Evolutionary conservation across 768 basidiomycete species (phyloP).

Genomic region (Lactifluus subvellereus): DNA sequence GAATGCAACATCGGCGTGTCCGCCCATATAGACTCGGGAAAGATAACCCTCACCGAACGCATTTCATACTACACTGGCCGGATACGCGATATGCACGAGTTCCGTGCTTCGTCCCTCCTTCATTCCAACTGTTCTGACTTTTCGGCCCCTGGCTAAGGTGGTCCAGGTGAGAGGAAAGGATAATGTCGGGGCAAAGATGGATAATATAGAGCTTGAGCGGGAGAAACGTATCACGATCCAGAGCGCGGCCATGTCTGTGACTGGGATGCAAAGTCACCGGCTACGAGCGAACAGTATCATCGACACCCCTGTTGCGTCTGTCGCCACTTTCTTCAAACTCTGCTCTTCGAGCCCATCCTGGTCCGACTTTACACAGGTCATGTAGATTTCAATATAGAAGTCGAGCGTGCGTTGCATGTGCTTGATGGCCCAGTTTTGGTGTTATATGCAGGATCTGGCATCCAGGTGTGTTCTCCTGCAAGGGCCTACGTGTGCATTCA

Average conservation of each 20-base stretch:
- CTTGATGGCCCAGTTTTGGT: too few species aligned
- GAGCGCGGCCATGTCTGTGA: conserved; percentile 58
- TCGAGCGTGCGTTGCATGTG: conserved; percentile 93
- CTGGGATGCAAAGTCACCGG: conserved; percentile 71
- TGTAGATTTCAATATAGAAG: conserved; percentile 99
- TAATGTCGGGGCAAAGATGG: conserved; percentile 98
- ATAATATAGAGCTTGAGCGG: conserved; percentile 91
- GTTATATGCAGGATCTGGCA: too few species aligned
- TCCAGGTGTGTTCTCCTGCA: too few species aligned
- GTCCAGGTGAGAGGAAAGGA: conserved; percentile 79
- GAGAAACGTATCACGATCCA: conserved; percentile 83
- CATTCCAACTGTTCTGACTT: background rate
- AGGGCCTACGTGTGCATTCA: conserved; percentile 30
- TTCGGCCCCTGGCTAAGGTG: background rate
- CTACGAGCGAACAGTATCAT: conserved; percentile 72
- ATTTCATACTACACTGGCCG: too few species aligned
- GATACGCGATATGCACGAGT: conserved; percentile 85
- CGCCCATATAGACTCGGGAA: too few species aligned
- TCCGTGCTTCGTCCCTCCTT: conserved; percentile 34
- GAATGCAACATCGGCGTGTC: too few species aligned
- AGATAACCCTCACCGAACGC: too few species aligned
- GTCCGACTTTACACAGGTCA: conserved; percentile 54
- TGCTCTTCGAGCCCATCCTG: background rate
- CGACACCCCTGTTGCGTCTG: conserved; percentile 82
- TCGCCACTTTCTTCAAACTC: background rate